A percentile compares a stretch with the other conserved stretches of the same genome.
These are phyloP conservation scores for Phialemonium atrogriseum DNA, from an alignment of 2,329 filamentous ascomycete genomes.

Conservation along the genomic window DNA sequence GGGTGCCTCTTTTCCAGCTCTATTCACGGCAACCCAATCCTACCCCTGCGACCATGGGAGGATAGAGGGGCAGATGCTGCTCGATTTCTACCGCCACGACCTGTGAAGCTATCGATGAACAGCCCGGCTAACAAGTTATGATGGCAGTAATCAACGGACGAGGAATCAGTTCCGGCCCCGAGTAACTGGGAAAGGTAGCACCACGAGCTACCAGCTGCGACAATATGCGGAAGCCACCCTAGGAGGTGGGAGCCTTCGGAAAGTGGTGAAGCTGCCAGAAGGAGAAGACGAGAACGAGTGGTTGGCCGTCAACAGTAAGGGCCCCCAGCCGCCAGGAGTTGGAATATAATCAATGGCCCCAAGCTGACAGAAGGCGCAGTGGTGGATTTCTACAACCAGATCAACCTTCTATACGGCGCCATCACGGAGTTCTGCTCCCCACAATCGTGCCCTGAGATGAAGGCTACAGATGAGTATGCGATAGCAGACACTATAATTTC, in stretches of 20 bases:
- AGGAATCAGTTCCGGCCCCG: slow-evolving; percentile 88
- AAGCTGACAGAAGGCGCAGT: slow-evolving; percentile 46
- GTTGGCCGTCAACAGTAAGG: slow-evolving; percentile 93
- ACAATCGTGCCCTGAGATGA: slow-evolving; percentile 97
- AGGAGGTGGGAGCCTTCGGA: slow-evolving; percentile 86
- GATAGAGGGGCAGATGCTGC: no score
- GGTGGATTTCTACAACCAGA: slow-evolving; percentile 99
- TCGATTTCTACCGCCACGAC: neutral
- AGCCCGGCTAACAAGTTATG: slow-evolving; percentile 6
- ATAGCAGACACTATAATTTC: neutral
- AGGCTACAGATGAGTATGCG: slow-evolving; percentile 95
- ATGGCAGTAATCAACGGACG: slow-evolving; percentile 69
- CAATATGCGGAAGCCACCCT: slow-evolving; percentile 98
- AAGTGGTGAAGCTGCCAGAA: slow-evolving; percentile 94
- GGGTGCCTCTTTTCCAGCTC: slow-evolving; percentile 41
- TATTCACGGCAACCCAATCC: slow-evolving; percentile 17
- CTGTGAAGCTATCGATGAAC: neutral
- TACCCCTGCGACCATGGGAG: neutral
- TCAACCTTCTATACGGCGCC: slow-evolving; percentile 96
- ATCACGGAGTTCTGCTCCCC: slow-evolving; percentile 99
- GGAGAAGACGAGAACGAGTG: slow-evolving; percentile 97
- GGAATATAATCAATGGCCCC: neutral
- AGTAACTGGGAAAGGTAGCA: slow-evolving; percentile 75
- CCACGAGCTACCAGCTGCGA: slow-evolving; percentile 79
- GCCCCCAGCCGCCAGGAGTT: slow-evolving; percentile 16